Evolutionary conservation across 163 green algal species (phyloP).

Genomic region (Botryococcus braunii): DNA sequence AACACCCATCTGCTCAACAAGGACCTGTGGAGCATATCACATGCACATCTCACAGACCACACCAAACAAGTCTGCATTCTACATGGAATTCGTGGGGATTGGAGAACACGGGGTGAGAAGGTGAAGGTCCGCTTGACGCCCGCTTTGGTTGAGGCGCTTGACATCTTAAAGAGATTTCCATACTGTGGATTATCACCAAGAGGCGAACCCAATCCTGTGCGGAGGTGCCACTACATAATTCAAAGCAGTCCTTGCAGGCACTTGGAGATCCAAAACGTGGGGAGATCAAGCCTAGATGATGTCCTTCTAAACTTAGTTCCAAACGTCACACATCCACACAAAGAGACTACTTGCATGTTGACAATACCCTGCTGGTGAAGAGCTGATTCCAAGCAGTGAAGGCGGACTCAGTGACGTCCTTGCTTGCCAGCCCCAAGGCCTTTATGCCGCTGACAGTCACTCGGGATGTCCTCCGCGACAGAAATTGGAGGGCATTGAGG

Average conservation of each 20-base stretch:
- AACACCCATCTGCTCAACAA: no score
- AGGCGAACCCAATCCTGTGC: no score
- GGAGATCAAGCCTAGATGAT: background rate
- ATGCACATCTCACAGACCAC: no score
- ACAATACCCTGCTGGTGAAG: constrained; percentile 34
- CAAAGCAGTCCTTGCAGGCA: background rate
- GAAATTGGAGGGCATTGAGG: constrained; percentile 92
- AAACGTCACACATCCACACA: background rate
- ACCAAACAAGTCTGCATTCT: no score
- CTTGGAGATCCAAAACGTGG: background rate
- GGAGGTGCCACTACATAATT: background rate
- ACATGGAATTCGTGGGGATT: no score
- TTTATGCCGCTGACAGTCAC: constrained; percentile 28
- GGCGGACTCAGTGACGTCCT: constrained; percentile 55
- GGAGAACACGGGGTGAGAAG: no score
- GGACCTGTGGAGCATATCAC: no score
- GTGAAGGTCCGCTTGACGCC: no score
- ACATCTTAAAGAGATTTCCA: no score
- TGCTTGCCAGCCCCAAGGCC: constrained; percentile 41
- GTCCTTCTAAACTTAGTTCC: background rate
- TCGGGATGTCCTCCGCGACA: constrained; percentile 23
- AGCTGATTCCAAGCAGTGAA: constrained; percentile 61
- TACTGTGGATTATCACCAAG: no score
- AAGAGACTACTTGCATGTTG: background rate
- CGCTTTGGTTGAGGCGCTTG: no score